Evolutionary conservation across 352 stramenopile genomes (phyloP).

Genomic region (Globisporangium canariense): DNA sequence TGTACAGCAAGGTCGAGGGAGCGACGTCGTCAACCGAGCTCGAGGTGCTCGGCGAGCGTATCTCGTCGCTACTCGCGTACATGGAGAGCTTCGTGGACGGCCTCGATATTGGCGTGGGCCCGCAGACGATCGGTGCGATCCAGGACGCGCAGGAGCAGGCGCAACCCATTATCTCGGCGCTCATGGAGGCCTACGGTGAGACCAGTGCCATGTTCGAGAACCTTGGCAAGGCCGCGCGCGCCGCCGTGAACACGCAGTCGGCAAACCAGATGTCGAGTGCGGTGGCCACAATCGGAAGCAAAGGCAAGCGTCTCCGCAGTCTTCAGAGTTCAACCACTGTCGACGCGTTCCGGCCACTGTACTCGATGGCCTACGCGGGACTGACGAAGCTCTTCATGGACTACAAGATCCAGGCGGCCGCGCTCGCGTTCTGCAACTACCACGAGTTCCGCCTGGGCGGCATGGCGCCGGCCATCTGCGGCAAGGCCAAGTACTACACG

Average conservation of each 20-base stretch:
- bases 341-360: constrained; percentile 12
- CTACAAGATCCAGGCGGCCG: constrained; percentile 17
- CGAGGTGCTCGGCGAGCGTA: neutral
- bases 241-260: neutral
- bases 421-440: constrained; percentile 21
- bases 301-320: neutral
- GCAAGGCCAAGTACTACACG: neutral
- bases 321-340: neutral
- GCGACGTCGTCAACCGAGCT: neutral
- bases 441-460: constrained; percentile 19
- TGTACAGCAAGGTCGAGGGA: neutral
- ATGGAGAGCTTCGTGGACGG: neutral
- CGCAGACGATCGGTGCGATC: constrained; percentile 8
- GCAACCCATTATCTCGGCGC: neutral
- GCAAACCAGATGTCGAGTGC: neutral
- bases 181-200: neutral
- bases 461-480: constrained; percentile 14
- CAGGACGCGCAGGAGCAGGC: neutral
- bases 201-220: neutral
- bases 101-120: neutral
- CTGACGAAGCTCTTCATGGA: constrained; percentile 17
- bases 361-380: constrained; percentile 13
- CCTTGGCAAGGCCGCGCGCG: neutral
- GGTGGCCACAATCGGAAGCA: neutral
- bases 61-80: neutral